Evolutionary conservation across 805 yeast genomes (phyloP).

Genomic region (Groenewaldozyma salmanticensis): DNA sequence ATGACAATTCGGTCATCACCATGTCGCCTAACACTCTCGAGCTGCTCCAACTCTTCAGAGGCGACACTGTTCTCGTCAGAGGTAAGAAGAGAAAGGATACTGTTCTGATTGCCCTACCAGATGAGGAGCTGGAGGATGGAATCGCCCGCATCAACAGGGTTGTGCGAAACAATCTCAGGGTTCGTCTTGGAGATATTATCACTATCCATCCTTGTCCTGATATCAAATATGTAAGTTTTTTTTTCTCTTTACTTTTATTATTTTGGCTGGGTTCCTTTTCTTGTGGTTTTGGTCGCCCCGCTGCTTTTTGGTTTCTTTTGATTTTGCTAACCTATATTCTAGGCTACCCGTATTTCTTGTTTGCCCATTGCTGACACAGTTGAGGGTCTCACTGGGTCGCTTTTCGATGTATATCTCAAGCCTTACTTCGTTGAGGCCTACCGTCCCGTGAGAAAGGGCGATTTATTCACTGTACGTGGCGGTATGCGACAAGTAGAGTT

Average conservation of each 20-base stretch:
- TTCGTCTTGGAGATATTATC: conserved; percentile 87
- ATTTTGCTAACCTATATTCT: not conserved
- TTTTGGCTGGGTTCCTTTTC: not conserved
- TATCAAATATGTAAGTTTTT: conserved; percentile 91
- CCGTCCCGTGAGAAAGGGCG: conserved; percentile 97
- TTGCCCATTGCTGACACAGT: conserved; percentile 97
- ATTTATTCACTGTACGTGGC: conserved; percentile 91
- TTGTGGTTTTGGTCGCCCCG: too few relatives aligned
- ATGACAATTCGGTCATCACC: conserved; percentile 93
- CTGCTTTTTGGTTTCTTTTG: too few relatives aligned
- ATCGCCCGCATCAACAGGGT: conserved; percentile 90
- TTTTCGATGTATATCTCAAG: conserved; percentile 91
- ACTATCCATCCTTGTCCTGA: conserved; percentile 95
- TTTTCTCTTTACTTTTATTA: not conserved
- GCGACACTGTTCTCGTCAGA: conserved; percentile 94
- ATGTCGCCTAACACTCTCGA: conserved; percentile 96
- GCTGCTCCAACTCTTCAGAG: conserved; percentile 85
- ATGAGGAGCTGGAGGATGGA: conserved; percentile 94
- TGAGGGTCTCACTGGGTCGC: conserved; percentile 93
- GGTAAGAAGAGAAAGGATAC: conserved; percentile 98
- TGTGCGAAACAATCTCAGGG: conserved; percentile 89
- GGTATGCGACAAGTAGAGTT: conserved; percentile 99
- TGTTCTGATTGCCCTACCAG: conserved; percentile 88
- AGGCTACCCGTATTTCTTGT: conserved; percentile 90
- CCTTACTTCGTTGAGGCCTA: conserved; percentile 99